Evolutionary conservation across 2,329 filamentous ascomycete species (phyloP), one percentile per base, ranked within the genome.

Genomic region (Aschersonia sp.): DNA sequence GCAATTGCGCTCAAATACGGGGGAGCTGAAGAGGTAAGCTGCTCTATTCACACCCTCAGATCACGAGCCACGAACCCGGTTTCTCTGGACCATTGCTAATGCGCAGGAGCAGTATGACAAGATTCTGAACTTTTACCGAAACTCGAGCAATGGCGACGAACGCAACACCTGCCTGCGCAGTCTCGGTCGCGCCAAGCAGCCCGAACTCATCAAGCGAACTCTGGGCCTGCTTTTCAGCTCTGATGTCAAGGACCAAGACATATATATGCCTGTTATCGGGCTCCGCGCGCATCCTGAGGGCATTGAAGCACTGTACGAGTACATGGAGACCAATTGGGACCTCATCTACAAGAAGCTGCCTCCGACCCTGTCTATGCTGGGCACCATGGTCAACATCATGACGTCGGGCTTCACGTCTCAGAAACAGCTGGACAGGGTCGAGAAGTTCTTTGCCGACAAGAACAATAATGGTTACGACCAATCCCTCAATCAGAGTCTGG

Each of bases 161-260:
- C 87, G 89, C 61, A 95, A 95, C 66, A 90, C 86, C 10, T 88
- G 88, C 1, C 77, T 97, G 50, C 86, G 89, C 56, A 79, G 77
- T 32, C 75, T 97, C 29, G 90, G 90, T 45, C 80, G 87, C 45
- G 81, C 87, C 44, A 82, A 82, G 60, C 75, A 84, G 48, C 81
- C 86, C 1, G 79, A 83, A 54, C 77, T 95, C 45, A 90, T 95
- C 62, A 71, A 92, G 69, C 79, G 79, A 51, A 90, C 88, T 4
- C 74, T 97, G 11, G 76, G 71, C 32, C 72, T 95, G 52, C 74
- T 88, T 32, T 74, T 89, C 49, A 79, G 80, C 62, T 79, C 82
- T 51, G 83, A 94, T 55, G 84, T 95, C 66, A 94, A 94, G 72
- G 87, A 85, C 53, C 90, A 95, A 65, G 90, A 97, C 63, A 81